A percentile compares a stretch with the other conserved stretches of the same genome.
Evolutionary conservation across 2,329 filamentous ascomycete genomes (phyloP).

Genomic region (Dothiorella sarmentorum): DNA sequence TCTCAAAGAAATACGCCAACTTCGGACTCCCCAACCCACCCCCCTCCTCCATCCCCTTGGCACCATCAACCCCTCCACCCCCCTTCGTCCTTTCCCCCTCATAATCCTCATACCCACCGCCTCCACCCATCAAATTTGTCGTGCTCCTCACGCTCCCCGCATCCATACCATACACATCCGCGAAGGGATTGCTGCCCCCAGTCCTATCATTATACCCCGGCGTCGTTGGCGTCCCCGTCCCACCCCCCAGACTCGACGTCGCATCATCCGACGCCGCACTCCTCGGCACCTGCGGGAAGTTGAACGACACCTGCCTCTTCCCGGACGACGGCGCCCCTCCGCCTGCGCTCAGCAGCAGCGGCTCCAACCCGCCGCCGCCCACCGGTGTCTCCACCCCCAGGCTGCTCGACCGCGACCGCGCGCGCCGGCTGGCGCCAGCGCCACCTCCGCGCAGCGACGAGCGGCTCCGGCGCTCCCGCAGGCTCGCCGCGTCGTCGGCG

Average conservation of each 20-base stretch:
- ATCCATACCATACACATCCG: not conserved
- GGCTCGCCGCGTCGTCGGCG: not conserved
- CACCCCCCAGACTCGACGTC: not conserved
- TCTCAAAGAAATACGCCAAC: constrained; percentile 12
- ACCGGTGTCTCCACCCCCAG: not conserved
- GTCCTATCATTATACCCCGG: not conserved
- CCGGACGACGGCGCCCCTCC: not conserved
- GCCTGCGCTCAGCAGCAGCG: not conserved
- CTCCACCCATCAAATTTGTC: not conserved
- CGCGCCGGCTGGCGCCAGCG: too few species aligned
- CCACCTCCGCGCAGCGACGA: too few species aligned
- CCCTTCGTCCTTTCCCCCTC: not conserved
- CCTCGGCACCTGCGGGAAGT: not conserved
- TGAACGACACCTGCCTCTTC: not conserved
- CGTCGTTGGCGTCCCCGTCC: not conserved
- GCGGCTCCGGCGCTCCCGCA: constrained; percentile 5
- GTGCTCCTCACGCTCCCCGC: not conserved
- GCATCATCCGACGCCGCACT: not conserved
- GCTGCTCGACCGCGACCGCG: not conserved
- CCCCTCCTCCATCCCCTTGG: not conserved
- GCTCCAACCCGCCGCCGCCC: not conserved
- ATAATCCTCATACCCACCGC: not conserved
- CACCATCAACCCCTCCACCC: not conserved
- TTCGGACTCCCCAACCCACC: not conserved
- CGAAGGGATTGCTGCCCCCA: not conserved